Percentiles rank a stretch among this genome's conserved stretches.
Evolutionary conservation across 306 rosid species (phyloP).

Genomic region (Trifolium fragiferum): DNA sequence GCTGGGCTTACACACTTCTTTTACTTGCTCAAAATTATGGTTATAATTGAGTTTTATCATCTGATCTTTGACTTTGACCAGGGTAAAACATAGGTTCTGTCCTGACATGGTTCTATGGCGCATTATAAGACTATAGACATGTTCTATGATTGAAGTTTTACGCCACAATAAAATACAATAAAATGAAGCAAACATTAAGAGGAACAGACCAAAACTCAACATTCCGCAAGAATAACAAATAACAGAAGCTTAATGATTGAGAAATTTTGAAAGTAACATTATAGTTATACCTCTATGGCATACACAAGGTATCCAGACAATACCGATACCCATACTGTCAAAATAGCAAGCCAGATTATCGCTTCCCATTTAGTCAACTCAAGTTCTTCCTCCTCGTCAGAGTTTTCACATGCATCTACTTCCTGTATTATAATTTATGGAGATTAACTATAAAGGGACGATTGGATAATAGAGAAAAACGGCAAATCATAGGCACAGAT

Average conservation of each 20-base stretch:
- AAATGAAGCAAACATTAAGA: neutral
- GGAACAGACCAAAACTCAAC: constrained; percentile 3
- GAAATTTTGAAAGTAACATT: constrained; percentile 20
- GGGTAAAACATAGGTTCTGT: neutral
- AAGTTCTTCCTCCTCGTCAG: constrained; percentile 63
- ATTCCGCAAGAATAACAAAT: constrained; percentile 33
- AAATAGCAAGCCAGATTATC: constrained; percentile 80
- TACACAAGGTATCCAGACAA: constrained; percentile 90
- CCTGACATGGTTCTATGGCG: neutral
- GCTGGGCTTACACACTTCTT: neutral
- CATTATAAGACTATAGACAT: constrained; percentile 2
- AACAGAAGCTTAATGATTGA: constrained; percentile 30
- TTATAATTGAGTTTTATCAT: neutral
- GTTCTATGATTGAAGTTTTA: constrained; percentile 28
- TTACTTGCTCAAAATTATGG: neutral
- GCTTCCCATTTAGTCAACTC: constrained; percentile 85
- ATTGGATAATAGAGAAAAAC: constrained; percentile 15
- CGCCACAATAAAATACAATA: neutral
- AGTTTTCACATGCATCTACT: constrained; percentile 47
- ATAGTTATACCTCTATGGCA: constrained; percentile 80
- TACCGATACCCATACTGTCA: constrained; percentile 81
- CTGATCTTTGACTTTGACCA: constrained; percentile 1
- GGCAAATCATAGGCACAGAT: constrained; percentile 20
- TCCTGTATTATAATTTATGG: constrained; percentile 48
- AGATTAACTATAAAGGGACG: constrained; percentile 22